Evolutionary conservation across 371 early-diverging fungal species (phyloP), one percentile per base, ranked within the genome.

Genomic region (Mortierella sp.): DNA sequence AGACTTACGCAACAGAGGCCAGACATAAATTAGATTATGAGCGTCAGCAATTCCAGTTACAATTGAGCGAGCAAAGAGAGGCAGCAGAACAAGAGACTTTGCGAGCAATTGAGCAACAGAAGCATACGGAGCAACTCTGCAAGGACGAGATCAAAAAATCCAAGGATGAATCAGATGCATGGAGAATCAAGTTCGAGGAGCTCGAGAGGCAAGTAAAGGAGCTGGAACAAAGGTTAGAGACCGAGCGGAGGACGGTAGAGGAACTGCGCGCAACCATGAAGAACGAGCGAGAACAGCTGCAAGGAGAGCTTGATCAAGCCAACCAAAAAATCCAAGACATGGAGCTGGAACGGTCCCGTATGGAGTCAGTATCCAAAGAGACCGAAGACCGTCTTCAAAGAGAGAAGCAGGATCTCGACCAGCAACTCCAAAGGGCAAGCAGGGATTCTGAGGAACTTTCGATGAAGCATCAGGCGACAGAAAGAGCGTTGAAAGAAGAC

Each of bases 161-260:
- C 30, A 69, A 57, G 43, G 64, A 70, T 1, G 68, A 70, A 8
- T 62, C 68, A 8, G 71, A 78, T 12, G 30, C 37, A 5, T 78
- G 79, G 79, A 66, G 45, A 55, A 10, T 11, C 12, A 73, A 66
- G 40, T 57, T 66, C 6, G 67, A 69, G 20, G 71, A 60, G 1
- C 68, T 78, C 3, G 79, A 78, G 45, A 47, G 37, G 47, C 51
- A 52, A 0, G 32, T 78, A 5, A 45, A 49, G 18, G 79, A 78
- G 2, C 47, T 78, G 37, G 71, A 74, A 55, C 62, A 45, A 45
- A 63, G 67, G 12, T 62, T 78, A 6, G 66, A 66, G 14, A 49
- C 32, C 4, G 79, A 78, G 59, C 16, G 66, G n/a, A 45, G 52
- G 16, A 45, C 49, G 4, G 64, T 74, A 6, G 68, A 61, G n/a